Evolutionary conservation across 2,329 filamentous ascomycete genomes (phyloP).

Genomic region (Botryosphaeria dothidea): DNA sequence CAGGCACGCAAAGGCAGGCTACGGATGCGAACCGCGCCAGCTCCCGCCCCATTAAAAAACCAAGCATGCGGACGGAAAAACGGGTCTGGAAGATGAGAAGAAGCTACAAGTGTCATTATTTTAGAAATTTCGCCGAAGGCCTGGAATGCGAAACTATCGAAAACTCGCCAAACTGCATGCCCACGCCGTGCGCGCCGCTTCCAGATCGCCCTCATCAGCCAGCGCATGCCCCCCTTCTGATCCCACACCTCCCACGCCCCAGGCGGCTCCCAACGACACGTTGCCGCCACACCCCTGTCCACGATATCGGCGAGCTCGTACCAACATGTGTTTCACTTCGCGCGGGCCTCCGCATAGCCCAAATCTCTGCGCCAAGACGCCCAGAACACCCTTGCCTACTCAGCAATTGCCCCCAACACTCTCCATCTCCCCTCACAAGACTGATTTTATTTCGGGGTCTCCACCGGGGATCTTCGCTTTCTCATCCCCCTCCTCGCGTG

Average conservation of each 20-base stretch:
- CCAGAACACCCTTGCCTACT: conserved; percentile 12
- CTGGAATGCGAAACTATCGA: conserved; percentile 7
- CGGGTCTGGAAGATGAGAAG: conserved; percentile 5
- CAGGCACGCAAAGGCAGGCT: conserved; percentile 5
- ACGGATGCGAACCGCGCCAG: conserved; percentile 13
- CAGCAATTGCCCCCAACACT: background rate
- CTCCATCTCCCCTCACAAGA: background rate
- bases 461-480: background rate
- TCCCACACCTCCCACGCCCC: background rate
- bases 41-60: conserved; percentile 11
- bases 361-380: conserved; percentile 2
- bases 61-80: conserved; percentile 17
- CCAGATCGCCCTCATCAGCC: conserved; percentile 6
- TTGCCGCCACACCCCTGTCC: conserved; percentile 7
- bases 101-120: conserved; percentile 9
- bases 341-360: background rate
- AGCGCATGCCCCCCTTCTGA: background rate
- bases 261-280: conserved; percentile 6
- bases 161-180: conserved; percentile 11
- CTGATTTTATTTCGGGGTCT: conserved; percentile 13
- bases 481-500: conserved; percentile 6
- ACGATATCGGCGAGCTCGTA: conserved; percentile 10
- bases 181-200: background rate
- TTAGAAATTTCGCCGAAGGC: conserved; percentile 18
- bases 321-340: background rate